Evolutionary conservation across 2,329 filamentous ascomycete genomes (phyloP).

Genomic region (Pseudopithomyces maydicus): DNA sequence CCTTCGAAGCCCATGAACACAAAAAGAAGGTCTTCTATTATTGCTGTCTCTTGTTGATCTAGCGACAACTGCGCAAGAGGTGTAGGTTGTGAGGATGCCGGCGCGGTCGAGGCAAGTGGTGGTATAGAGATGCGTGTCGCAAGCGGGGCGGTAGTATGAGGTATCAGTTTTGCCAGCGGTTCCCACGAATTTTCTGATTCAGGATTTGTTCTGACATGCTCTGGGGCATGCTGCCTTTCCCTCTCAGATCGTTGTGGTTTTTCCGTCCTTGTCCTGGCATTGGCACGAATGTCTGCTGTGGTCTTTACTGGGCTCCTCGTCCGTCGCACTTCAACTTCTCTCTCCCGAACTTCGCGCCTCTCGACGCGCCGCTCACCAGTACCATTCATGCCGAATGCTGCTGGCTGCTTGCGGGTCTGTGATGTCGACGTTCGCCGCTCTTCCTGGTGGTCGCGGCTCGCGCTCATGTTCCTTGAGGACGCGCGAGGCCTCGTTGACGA

Average conservation of each 20-base stretch:
- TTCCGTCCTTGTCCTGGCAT: slow-evolving; percentile 38
- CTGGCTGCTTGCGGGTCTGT: slow-evolving; percentile 36
- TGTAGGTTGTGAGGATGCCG: slow-evolving; percentile 69
- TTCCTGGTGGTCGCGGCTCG: slow-evolving; percentile 23
- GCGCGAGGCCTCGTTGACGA: slow-evolving; percentile 45
- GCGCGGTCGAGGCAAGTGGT: slow-evolving; percentile 68
- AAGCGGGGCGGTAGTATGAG: slow-evolving; percentile 72
- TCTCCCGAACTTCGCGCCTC: slow-evolving; percentile 41
- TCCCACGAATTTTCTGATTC: slow-evolving; percentile 65
- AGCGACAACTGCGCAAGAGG: slow-evolving; percentile 73
- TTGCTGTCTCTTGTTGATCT: slow-evolving; percentile 81
- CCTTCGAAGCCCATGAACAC: slow-evolving; percentile 99
- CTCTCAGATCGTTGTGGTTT: slow-evolving; percentile 35
- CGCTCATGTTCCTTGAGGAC: slow-evolving; percentile 27
- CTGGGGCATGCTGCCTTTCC: slow-evolving; percentile 23
- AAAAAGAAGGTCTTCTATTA: slow-evolving; percentile 89
- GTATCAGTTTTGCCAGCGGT: slow-evolving; percentile 76
- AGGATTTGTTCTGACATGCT: slow-evolving; percentile 28
- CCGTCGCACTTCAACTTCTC: slow-evolving; percentile 40
- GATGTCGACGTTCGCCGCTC: slow-evolving; percentile 31
- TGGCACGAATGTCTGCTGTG: slow-evolving; percentile 37
- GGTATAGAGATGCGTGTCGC: slow-evolving; percentile 69
- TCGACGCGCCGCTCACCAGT: slow-evolving; percentile 41
- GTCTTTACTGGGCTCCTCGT: slow-evolving; percentile 46
- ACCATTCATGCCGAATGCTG: slow-evolving; percentile 15